Evolutionary conservation across 441 rosid genomes (phyloP), one percentile per base, ranked within the genome.

Genomic region (Macaranga tanarius): DNA sequence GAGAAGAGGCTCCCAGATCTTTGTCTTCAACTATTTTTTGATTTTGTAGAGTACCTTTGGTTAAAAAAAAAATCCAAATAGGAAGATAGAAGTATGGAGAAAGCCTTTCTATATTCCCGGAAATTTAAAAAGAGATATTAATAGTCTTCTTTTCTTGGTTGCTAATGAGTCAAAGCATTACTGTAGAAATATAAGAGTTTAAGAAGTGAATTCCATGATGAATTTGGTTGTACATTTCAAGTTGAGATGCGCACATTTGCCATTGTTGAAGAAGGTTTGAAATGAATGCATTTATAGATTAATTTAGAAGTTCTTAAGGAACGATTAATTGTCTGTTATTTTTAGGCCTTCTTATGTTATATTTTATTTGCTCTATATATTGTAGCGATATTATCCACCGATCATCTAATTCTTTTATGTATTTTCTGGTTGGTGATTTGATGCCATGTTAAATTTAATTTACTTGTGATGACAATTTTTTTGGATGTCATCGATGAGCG

Each of bases 21-120:
- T 44, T 64, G 11, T 58, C 28, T 70, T 58, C 64, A 19, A 56
- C 38, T 45, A 68, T 52, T 65, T 38, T 51, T 76, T 56, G 54
- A 52, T 58, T 65, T 23, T 80, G 56, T 62, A 20, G 51, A 70
- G 60, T 68, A 48, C 70, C 51, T 58, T 72, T 75, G 44, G 58
- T 64, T 68, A 51, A 19, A n/a, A 13, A 12, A 52, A 52, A 51
- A 19, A 47, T 13, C 0, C 31, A 38, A 69, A 52, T 54, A 20
- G 70, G 16, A 59, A n/a, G 7, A 54, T 19, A 34, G 31, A 17
- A 54, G 0, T 55, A 26, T 47, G 23, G 16, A 40, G 1, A 23
- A 44, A 69, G 40, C 9, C 7, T 1, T 22, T 51, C 38, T 28
- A 26, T 67, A 22, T 72, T 62, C 4, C 13, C 23, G 26, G 67